phyloP scores from a whole-genome alignment of 495 filamentous ascomycete genomes.

The Penicillium crystallinum region DNA sequence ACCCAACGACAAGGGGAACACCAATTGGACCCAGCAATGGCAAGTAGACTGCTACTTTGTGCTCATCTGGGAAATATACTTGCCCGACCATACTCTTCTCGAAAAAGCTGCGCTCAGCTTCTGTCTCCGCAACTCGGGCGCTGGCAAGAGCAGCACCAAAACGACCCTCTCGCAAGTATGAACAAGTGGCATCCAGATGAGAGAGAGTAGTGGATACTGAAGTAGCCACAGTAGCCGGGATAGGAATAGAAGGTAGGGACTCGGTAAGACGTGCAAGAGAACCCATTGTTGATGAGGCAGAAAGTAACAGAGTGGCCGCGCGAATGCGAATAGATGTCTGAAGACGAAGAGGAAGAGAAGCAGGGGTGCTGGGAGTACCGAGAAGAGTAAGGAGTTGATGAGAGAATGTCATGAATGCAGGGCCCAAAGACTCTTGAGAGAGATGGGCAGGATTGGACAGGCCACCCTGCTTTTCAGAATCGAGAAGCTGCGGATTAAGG shows the following conservation, averaged over 20 bases:
- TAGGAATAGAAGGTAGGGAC: slow-evolving; percentile 83
- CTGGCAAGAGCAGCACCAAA: slow-evolving; percentile 68
- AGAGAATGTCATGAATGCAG: slow-evolving; percentile 82
- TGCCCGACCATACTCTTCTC: slow-evolving; percentile 99
- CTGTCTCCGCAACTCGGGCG: slow-evolving; percentile 76
- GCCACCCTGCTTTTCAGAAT: slow-evolving; percentile 17
- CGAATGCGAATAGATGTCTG: slow-evolving; percentile 78
- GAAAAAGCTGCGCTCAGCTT: slow-evolving; percentile 94
- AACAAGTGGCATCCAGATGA: slow-evolving; percentile 72
- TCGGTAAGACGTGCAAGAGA: slow-evolving; percentile 80
- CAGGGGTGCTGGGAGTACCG: slow-evolving; percentile 74
- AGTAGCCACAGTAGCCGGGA: slow-evolving; percentile 78
- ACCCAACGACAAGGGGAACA: slow-evolving; percentile 78
- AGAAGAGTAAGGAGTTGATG: slow-evolving; percentile 87
- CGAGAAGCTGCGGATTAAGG: slow-evolving; percentile 53
- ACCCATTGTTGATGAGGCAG: slow-evolving; percentile 90
- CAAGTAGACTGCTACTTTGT: slow-evolving; percentile 96
- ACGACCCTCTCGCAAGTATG: slow-evolving; percentile 58
- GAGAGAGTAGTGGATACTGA: slow-evolving; percentile 75
- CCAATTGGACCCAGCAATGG: slow-evolving; percentile 87
- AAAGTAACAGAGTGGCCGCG: slow-evolving; percentile 79
- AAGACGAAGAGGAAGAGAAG: slow-evolving; percentile 76
- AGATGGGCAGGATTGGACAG: slow-evolving; percentile 39
- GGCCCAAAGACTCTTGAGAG: slow-evolving; percentile 58
- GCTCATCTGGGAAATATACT: slow-evolving; percentile 95